Evolutionary conservation across 495 filamentous ascomycete genomes (phyloP).

Genomic region (Parachaetomium inaequale): DNA sequence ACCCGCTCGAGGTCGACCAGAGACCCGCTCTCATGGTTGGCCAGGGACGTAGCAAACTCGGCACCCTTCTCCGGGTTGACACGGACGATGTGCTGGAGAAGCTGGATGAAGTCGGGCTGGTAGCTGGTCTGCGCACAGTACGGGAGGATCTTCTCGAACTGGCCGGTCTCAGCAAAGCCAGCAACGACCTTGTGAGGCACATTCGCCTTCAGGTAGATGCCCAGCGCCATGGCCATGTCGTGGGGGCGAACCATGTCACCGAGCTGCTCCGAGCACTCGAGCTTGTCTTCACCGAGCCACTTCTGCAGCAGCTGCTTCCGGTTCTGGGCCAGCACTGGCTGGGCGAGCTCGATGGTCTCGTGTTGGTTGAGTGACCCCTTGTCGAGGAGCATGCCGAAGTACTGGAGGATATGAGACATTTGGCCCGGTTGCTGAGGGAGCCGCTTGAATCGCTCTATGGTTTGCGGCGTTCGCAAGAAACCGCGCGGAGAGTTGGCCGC

Average conservation of each 20-base stretch:
- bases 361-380: conserved; percentile 89
- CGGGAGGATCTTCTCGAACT: conserved; percentile 91
- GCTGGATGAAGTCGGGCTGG: conserved; percentile 82
- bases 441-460: conserved; percentile 91
- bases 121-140: conserved; percentile 82
- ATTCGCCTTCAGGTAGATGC: conserved; percentile 83
- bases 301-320: conserved; percentile 96
- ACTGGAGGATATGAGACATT: conserved; percentile 91
- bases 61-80: conserved; percentile 91
- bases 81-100: conserved; percentile 88
- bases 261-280: conserved; percentile 91
- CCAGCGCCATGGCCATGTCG: conserved; percentile 78
- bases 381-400: conserved; percentile 95
- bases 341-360: conserved; percentile 89
- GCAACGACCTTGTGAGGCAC: conserved; percentile 89
- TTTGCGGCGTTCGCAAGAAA: conserved; percentile 88
- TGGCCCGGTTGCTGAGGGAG: conserved; percentile 69
- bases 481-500: conserved; percentile 95
- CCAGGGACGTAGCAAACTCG: conserved; percentile 86
- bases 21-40: conserved; percentile 77
- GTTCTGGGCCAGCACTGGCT: conserved; percentile 86
- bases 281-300: conserved; percentile 92
- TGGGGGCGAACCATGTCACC: conserved; percentile 90
- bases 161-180: conserved; percentile 88
- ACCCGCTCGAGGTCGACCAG: conserved; percentile 92